These are phyloP conservation scores for Metarhizium rileyi DNA, from an alignment of 2,329 filamentous ascomycete genomes.

Conservation along the genomic window DNA sequence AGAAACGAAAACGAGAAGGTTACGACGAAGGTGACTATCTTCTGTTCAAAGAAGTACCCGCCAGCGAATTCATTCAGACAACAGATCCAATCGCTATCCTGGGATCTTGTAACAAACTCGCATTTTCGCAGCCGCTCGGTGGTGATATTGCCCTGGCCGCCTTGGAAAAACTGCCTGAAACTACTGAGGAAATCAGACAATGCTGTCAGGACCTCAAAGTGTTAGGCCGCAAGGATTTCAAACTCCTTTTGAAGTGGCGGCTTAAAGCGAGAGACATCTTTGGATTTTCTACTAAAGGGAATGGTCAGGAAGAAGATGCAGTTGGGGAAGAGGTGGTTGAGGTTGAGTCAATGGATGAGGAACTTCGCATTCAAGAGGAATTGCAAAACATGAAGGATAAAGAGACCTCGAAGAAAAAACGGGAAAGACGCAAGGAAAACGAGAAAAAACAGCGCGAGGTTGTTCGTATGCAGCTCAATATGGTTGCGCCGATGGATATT, in stretches of 20 bases:
- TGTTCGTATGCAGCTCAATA: slow-evolving; percentile 93
- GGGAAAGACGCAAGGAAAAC: slow-evolving; percentile 78
- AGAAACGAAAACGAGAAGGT: slow-evolving; percentile 95
- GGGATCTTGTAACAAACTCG: slow-evolving; percentile 73
- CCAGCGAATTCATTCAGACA: slow-evolving; percentile 90
- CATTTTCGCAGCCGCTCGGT: slow-evolving; percentile 70
- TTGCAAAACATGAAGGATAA: slow-evolving; percentile 73
- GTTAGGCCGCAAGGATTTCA: slow-evolving; percentile 89
- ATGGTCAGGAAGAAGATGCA: slow-evolving; percentile 46
- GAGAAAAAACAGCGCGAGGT: slow-evolving; percentile 92
- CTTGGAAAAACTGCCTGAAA: slow-evolving; percentile 76
- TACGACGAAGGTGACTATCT: slow-evolving; percentile 95
- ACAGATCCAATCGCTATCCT: slow-evolving; percentile 88
- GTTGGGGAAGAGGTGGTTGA: slow-evolving; percentile 55
- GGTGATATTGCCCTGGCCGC: slow-evolving; percentile 82
- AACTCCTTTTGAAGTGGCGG: slow-evolving; percentile 79
- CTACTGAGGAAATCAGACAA: slow-evolving; percentile 67
- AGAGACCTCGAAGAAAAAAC: slow-evolving; percentile 66
- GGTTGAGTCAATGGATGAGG: slow-evolving; percentile 87
- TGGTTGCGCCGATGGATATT: slow-evolving; percentile 92
- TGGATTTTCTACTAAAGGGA: slow-evolving; percentile 59
- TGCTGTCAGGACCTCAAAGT: slow-evolving; percentile 83
- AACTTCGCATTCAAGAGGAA: slow-evolving; percentile 82
- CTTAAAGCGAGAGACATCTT: slow-evolving; percentile 84
- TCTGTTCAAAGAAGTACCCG: slow-evolving; percentile 80